These are phyloP conservation scores for Didymosphaeria variabile DNA, from an alignment of 2,329 filamentous ascomycete species.

Conservation along the genomic window DNA sequence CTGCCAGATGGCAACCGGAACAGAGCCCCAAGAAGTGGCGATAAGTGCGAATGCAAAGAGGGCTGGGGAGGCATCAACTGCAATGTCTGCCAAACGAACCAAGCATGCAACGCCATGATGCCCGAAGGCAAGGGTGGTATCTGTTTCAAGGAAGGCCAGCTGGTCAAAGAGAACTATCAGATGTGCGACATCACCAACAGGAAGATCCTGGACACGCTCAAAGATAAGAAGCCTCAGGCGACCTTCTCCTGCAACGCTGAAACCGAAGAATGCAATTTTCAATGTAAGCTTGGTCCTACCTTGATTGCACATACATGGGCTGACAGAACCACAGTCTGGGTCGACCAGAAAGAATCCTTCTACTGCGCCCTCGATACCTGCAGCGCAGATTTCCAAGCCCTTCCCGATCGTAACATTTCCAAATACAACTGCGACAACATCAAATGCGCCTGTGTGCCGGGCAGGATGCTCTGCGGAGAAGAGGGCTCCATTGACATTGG, in stretches of 20 bases:
- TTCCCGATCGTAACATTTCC: constrained; percentile 78
- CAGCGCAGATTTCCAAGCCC: constrained; percentile 73
- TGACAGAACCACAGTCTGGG: constrained; percentile 77
- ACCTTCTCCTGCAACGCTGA: constrained; percentile 90
- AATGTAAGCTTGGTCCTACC: constrained; percentile 69
- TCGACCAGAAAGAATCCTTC: constrained; percentile 92
- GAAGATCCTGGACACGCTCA: constrained; percentile 88
- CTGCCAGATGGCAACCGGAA: constrained; percentile 78
- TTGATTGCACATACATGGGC: constrained; percentile 18
- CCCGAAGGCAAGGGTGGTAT: constrained; percentile 81
- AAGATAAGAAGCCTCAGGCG: constrained; percentile 86
- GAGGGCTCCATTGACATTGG: constrained; percentile 89
- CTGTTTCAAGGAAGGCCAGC: constrained; percentile 90
- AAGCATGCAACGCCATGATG: constrained; percentile 89
- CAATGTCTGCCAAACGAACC: constrained; percentile 85
- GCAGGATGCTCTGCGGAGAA: constrained; percentile 92
- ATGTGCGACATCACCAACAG: constrained; percentile 97
- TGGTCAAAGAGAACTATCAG: constrained; percentile 94
- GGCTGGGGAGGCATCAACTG: constrained; percentile 98
- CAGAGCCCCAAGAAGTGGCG: constrained; percentile 75
- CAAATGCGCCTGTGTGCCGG: constrained; percentile 85
- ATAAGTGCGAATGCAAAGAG: constrained; percentile 84
- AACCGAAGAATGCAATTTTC: constrained; percentile 85
- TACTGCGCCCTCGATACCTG: constrained; percentile 91
- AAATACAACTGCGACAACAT: constrained; percentile 86